phyloP scores from a whole-genome alignment of 805 yeast genomes.

The Dipodascus albidus region DNA sequence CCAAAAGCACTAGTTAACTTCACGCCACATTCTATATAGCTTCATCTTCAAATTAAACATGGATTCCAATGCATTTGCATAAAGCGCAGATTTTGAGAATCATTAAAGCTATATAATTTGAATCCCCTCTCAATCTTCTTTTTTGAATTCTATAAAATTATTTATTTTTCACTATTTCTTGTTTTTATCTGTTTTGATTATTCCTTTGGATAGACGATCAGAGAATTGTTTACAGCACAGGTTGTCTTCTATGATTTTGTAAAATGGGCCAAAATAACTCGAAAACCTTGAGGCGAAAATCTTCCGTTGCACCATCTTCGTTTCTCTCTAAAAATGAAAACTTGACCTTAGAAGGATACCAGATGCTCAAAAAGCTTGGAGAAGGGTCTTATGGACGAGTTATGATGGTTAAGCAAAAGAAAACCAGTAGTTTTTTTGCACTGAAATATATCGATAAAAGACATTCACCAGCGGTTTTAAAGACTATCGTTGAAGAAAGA shows the following conservation, averaged over 20 bases:
- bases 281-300: not conserved
- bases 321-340: not conserved
- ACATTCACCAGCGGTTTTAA: slow-evolving; percentile 8
- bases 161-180: not conserved
- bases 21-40: too few species aligned
- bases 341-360: slow-evolving; percentile 12
- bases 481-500: slow-evolving; percentile 18
- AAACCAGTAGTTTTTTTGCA: slow-evolving; percentile 14
- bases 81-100: not conserved
- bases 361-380: slow-evolving; percentile 53
- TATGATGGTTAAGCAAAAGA: slow-evolving; percentile 28
- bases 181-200: not conserved
- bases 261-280: not conserved
- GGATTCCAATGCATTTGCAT: not conserved
- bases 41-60: not conserved
- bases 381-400: slow-evolving; percentile 83
- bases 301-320: not conserved
- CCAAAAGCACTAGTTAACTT: too few species aligned
- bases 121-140: not conserved
- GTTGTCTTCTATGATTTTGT: not conserved
- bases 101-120: slow-evolving; percentile 6
- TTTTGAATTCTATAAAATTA: not conserved
- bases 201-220: too few species aligned
- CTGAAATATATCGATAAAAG: slow-evolving; percentile 20
- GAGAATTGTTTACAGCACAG: too few species aligned